These are phyloP conservation scores for Picea abies DNA, from an alignment of 83 land plant species.

Conservation along the genomic window DNA sequence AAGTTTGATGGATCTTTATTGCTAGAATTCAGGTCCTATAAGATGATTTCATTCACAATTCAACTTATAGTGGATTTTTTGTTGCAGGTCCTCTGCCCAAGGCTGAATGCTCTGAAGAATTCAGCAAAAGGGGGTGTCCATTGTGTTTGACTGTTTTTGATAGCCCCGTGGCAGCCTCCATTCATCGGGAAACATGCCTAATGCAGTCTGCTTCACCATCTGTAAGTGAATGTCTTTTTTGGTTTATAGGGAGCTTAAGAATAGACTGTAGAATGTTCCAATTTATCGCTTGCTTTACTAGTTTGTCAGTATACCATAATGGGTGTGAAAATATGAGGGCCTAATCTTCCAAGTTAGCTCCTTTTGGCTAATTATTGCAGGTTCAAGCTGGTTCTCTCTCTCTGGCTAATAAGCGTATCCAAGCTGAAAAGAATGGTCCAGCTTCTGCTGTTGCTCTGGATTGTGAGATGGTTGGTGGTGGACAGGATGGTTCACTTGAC, in stretches of 20 bases:
- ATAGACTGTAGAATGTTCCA: background rate
- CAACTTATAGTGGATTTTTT: background rate
- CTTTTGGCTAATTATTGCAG: background rate
- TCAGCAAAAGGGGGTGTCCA: conserved; percentile 41
- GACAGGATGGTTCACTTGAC: no score
- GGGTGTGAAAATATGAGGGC: conserved; percentile 4
- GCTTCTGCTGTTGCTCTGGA: conserved; percentile 23
- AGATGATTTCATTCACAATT: background rate
- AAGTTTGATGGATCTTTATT: background rate
- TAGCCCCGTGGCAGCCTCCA: conserved; percentile 23
- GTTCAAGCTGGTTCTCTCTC: background rate
- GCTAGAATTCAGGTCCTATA: background rate
- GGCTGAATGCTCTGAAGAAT: conserved; percentile 43
- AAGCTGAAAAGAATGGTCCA: background rate
- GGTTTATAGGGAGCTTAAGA: background rate
- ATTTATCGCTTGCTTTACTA: background rate
- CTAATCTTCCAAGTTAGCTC: background rate
- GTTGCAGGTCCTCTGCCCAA: conserved; percentile 55
- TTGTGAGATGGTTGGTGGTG: no score
- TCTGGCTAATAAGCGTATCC: background rate
- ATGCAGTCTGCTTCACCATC: conserved; percentile 1
- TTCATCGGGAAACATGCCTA: conserved; percentile 37
- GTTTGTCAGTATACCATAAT: background rate
- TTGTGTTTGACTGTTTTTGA: conserved; percentile 45
- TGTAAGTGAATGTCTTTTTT: conserved; percentile 14